Evolutionary conservation across 1,284 basidiomycete species (phyloP).

Genomic region (Apiotrichum veenhuisii): DNA sequence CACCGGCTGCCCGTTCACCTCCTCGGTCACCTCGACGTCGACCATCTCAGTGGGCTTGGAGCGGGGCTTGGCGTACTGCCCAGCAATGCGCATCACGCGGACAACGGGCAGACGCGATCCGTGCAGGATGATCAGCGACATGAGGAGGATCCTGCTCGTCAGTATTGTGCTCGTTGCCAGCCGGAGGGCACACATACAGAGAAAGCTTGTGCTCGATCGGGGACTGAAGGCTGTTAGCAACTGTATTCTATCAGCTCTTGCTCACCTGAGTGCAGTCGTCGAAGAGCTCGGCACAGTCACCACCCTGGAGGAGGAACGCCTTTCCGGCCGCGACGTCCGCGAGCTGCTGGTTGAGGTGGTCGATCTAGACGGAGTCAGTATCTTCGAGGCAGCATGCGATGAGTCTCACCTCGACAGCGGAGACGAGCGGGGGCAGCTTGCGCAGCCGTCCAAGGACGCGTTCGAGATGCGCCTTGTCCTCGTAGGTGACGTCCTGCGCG

Average conservation of each 20-base stretch:
- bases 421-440: conserved; percentile 78
- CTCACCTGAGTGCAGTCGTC: conserved; percentile 80
- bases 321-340: conserved; percentile 75
- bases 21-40: conserved; percentile 57
- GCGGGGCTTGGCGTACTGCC: conserved; percentile 94
- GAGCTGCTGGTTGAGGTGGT: conserved; percentile 75
- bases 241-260: not conserved
- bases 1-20: conserved; percentile 32
- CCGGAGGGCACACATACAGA: conserved; percentile 50
- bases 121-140: conserved; percentile 92
- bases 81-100: conserved; percentile 85
- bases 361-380: conserved; percentile 59
- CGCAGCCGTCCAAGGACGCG: conserved; percentile 74
- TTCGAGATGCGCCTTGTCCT: conserved; percentile 46
- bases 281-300: conserved; percentile 94
- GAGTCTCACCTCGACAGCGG: conserved; percentile 71
- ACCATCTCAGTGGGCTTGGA: conserved; percentile 76
- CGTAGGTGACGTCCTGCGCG: conserved; percentile 57
- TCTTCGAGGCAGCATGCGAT: not conserved
- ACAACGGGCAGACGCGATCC: conserved; percentile 88
- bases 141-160: conserved; percentile 66
- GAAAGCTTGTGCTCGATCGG: conserved; percentile 93
- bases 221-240: conserved; percentile 54
- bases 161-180: not conserved
- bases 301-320: conserved; percentile 92